phyloP scores from a whole-genome alignment of 2,329 filamentous ascomycete genomes.

The Akanthomyces lecanii region DNA sequence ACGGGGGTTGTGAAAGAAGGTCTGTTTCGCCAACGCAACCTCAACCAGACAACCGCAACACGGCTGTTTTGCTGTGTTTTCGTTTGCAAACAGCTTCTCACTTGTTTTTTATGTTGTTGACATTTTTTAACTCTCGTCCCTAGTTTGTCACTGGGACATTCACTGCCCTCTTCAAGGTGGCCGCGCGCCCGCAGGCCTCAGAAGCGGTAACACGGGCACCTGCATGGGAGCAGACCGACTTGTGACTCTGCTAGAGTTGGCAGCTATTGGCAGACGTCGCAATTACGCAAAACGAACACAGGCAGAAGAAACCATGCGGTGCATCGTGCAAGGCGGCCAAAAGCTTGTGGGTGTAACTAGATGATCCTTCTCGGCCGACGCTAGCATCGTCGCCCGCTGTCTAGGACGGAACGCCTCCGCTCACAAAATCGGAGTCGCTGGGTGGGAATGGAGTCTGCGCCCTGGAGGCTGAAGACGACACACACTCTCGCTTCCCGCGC shows the following conservation, averaged over 20 bases:
- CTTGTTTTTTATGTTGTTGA: background rate
- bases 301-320: too few relatives aligned
- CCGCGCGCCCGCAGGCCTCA: background rate
- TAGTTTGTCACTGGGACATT: background rate
- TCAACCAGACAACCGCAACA: background rate
- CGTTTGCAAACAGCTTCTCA: background rate
- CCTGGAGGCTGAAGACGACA: background rate
- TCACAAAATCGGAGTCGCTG: background rate
- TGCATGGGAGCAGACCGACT: conserved; percentile 15
- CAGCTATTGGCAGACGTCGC: background rate
- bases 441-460: background rate
- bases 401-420: background rate
- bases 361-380: conserved; percentile 5
- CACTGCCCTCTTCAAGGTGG: background rate
- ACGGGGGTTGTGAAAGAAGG: conserved; percentile 9
- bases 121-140: background rate
- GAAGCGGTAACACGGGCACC: conserved; percentile 4
- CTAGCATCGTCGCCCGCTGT: background rate
- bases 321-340: too few relatives aligned
- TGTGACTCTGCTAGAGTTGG: background rate
- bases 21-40: background rate
- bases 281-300: too few relatives aligned
- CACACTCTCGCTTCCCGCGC: background rate
- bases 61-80: background rate
- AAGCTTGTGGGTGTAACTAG: background rate